Conservation (phyloP, 345 rosid species). For the Citrus glauca region DNA sequence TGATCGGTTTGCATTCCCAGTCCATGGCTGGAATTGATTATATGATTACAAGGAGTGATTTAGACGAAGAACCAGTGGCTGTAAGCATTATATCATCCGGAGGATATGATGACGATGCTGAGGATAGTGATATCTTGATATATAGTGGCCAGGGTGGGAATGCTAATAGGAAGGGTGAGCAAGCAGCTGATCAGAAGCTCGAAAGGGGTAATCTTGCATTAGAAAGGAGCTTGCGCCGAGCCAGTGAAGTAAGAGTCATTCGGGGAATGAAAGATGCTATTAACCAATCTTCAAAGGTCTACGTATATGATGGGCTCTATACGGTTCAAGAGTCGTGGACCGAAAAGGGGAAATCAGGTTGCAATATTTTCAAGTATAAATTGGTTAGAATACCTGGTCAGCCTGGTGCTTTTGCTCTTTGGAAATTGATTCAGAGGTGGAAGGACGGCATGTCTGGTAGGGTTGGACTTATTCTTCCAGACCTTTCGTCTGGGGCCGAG, state of each 20-base stretch:
- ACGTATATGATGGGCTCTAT: conserved; percentile 69
- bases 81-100: conserved; percentile 85
- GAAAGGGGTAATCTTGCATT: conserved; percentile 94
- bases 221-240: conserved; percentile 74
- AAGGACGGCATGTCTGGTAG: conserved; percentile 40
- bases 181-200: conserved; percentile 73
- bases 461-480: conserved; percentile 62
- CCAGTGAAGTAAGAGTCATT: conserved; percentile 58
- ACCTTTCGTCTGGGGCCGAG: conserved; percentile 87
- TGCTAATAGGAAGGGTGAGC: conserved; percentile 48
- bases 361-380: conserved; percentile 71
- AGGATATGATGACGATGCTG: conserved; percentile 74
- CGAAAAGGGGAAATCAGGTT: conserved; percentile 69
- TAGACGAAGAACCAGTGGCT: conserved; percentile 71
- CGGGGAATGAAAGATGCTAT: conserved; percentile 56
- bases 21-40: conserved; percentile 94
- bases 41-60: conserved; percentile 46
- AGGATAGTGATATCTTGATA: conserved; percentile 60
- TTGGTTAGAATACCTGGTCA: conserved; percentile 64
- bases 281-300: conserved; percentile 35
- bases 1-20: conserved; percentile 76
- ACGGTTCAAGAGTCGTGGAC: conserved; percentile 63
- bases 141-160: conserved; percentile 87
- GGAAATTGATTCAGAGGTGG: conserved; percentile 64
- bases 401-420: conserved; percentile 45